Percentiles rank a stretch among this genome's conserved stretches.
These are phyloP conservation scores for Luzula sylvatica DNA, from an alignment of 176 grass and related monocot species.

Conservation along the genomic window DNA sequence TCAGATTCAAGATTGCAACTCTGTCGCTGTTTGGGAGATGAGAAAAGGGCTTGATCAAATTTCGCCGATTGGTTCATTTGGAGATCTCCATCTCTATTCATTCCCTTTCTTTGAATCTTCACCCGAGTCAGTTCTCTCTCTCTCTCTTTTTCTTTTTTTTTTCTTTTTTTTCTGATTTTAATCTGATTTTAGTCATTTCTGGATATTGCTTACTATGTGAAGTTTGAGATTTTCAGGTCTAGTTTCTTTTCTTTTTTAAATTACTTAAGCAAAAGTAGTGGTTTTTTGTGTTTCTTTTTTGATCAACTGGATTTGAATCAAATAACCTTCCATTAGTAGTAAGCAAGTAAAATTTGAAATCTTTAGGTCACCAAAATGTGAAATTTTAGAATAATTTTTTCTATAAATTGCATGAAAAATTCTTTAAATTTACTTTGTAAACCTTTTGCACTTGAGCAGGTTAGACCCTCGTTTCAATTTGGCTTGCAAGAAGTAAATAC, in stretches of 20 bases:
- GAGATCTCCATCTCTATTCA: constrained; percentile 5
- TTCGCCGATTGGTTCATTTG: not conserved
- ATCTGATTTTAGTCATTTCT: not conserved
- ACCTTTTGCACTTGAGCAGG: not conserved
- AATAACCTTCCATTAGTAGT: too few species aligned
- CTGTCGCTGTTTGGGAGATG: constrained; percentile 3
- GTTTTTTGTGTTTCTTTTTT: too few species aligned
- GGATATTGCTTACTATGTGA: too few species aligned
- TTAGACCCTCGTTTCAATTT: not conserved
- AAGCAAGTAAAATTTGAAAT: too few species aligned
- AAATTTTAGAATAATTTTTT: too few species aligned
- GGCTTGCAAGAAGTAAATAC: not conserved
- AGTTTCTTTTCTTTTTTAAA: too few species aligned
- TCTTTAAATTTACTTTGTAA: not conserved
- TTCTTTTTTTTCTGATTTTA: not conserved
- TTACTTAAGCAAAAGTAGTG: too few species aligned
- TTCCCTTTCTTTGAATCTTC: constrained; percentile 9
- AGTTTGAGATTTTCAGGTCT: not conserved
- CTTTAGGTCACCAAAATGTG: too few species aligned
- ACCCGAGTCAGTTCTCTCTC: not conserved
- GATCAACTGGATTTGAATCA: too few species aligned
- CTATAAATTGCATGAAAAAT: not conserved
- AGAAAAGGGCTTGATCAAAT: not conserved
- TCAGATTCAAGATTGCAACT: not conserved
- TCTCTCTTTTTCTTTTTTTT: too few species aligned